These are phyloP conservation scores for Paecilomyces niveus DNA, from an alignment of 2,329 filamentous ascomycete genomes.

Conservation along the genomic window DNA sequence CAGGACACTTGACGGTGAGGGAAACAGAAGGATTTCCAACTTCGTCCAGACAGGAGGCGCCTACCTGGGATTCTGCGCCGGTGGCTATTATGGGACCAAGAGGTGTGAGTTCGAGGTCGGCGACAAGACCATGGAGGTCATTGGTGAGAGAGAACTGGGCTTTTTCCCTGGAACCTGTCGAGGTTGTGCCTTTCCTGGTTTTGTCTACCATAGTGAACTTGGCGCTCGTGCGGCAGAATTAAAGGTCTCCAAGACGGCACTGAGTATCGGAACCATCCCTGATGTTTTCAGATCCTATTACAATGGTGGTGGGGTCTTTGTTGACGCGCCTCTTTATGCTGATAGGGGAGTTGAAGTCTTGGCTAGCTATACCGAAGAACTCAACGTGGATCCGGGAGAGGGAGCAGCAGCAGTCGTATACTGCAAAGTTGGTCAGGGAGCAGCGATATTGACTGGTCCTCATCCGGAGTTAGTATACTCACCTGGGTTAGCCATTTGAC, in stretches of 20 bases:
- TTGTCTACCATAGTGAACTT: conserved; percentile 80
- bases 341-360: conserved; percentile 68
- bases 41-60: conserved; percentile 79
- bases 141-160: conserved; percentile 73
- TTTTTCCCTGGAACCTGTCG: conserved; percentile 86
- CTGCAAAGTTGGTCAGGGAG: conserved; percentile 73
- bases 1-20: conserved; percentile 74
- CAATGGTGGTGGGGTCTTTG: conserved; percentile 91
- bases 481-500: conserved; percentile 7
- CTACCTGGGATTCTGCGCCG: conserved; percentile 89
- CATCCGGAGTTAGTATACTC: conserved; percentile 71
- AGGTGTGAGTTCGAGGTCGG: conserved; percentile 90
- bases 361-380: conserved; percentile 66
- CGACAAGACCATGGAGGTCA: conserved; percentile 70
- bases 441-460: conserved; percentile 72
- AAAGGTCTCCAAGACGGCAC: conserved; percentile 53
- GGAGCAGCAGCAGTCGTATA: conserved; percentile 74
- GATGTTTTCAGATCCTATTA: conserved; percentile 71
- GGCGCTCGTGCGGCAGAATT: conserved; percentile 70
- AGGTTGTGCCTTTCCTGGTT: conserved; percentile 80
- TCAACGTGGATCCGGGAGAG: conserved; percentile 69
- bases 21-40: conserved; percentile 75
- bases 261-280: conserved; percentile 49
- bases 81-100: conserved; percentile 79
- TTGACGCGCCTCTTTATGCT: conserved; percentile 60